Percentiles rank a stretch among this genome's conserved stretches.
Conservation (phyloP, 2,329 filamentous ascomycete species). For the Triangularia setosa region DNA sequence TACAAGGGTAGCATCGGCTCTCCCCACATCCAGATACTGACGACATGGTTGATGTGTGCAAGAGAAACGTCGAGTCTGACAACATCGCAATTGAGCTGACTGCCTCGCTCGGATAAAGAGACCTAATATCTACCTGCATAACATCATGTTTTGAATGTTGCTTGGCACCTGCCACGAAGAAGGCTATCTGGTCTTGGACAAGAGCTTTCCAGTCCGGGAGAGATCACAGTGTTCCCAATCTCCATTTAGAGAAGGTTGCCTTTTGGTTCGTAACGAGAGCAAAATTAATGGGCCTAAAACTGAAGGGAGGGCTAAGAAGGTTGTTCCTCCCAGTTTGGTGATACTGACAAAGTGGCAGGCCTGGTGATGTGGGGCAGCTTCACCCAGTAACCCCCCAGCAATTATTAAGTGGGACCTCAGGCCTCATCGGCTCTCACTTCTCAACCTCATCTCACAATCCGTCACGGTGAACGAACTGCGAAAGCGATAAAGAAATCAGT, state of each 20-base stretch:
- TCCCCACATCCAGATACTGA: neutral
- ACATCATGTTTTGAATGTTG: too few species aligned
- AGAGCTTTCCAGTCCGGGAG: too few species aligned
- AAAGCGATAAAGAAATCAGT: neutral
- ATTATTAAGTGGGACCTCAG: neutral
- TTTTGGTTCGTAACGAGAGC: too few species aligned
- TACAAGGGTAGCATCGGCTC: slow-evolving; percentile 2
- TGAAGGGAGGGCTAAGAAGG: neutral
- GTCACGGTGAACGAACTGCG: neutral
- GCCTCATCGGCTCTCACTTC: neutral
- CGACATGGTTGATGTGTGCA: neutral
- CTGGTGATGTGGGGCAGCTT: neutral
- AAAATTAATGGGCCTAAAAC: too few species aligned
- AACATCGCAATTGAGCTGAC: neutral
- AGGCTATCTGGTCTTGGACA: too few species aligned
- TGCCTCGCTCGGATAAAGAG: neutral
- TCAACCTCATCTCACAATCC: neutral
- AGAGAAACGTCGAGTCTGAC: neutral
- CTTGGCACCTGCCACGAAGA: too few species aligned
- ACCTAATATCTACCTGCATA: too few species aligned
- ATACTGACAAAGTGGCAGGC: neutral
- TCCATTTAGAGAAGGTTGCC: too few species aligned
- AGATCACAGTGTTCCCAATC: too few species aligned
- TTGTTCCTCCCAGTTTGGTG: neutral
- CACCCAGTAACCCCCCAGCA: neutral